Percentiles rank a stretch among this genome's conserved stretches.
phyloP scores from a whole-genome alignment of 345 rosid genomes.

The Eucalyptus albens region DNA sequence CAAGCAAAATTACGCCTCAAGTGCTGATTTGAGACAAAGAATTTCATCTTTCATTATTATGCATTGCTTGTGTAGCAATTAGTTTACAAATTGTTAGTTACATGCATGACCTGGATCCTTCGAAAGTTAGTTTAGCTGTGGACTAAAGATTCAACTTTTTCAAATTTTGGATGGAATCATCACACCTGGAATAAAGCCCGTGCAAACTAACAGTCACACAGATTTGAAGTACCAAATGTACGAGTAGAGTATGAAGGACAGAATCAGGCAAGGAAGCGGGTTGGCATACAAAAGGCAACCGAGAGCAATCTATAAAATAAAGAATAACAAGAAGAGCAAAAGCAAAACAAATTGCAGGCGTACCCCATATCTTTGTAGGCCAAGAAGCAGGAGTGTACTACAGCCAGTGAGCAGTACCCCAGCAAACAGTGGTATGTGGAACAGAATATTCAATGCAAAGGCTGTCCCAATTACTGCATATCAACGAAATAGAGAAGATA shows the following conservation, averaged over 20 bases:
- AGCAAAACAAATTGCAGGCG: neutral
- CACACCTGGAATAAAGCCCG: neutral
- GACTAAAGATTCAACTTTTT: neutral
- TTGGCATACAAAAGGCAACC: neutral
- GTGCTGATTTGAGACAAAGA: too few relatives aligned
- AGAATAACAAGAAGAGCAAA: neutral
- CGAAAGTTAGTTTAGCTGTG: neutral
- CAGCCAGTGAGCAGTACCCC: conserved; percentile 48
- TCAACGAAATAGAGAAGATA: neutral
- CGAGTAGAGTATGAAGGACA: neutral
- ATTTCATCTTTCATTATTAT: too few relatives aligned
- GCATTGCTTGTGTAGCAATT: neutral
- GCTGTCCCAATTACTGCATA: conserved; percentile 55
- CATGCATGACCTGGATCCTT: neutral
- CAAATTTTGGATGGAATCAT: neutral
- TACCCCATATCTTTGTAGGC: conserved; percentile 60
- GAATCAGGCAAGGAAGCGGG: neutral
- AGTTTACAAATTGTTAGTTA: neutral
- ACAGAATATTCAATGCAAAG: conserved; percentile 39
- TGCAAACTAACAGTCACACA: neutral
- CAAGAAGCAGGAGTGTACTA: conserved; percentile 52
- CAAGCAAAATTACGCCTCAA: too few relatives aligned
- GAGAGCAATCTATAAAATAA: neutral
- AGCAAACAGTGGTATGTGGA: conserved; percentile 38
- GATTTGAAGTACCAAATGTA: neutral